These are phyloP conservation scores for Lophiotrema nucula DNA, from an alignment of 495 filamentous ascomycete species.

Conservation along the genomic window DNA sequence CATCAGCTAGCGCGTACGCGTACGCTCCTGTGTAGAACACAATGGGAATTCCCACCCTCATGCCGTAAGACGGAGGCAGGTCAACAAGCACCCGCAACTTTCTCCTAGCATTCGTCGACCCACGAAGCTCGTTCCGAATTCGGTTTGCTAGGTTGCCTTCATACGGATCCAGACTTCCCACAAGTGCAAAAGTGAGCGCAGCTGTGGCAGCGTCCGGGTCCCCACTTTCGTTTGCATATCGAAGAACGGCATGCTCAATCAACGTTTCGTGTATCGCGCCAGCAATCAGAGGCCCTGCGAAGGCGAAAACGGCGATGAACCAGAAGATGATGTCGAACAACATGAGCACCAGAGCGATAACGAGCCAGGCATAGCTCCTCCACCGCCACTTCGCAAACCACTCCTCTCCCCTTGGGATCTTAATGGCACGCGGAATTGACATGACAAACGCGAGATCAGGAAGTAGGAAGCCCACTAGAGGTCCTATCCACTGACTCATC, in stretches of 20 bases:
- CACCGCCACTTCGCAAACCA: not conserved
- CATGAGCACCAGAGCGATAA: not conserved
- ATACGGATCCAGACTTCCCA: not conserved
- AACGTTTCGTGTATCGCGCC: slow-evolving; percentile 3
- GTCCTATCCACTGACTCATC: slow-evolving; percentile 5
- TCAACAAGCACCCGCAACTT: not conserved
- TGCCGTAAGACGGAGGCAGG: slow-evolving; percentile 4
- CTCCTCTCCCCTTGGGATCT: not conserved
- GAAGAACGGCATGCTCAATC: slow-evolving; percentile 4
- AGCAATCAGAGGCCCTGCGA: slow-evolving; percentile 7
- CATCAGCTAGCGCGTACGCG: slow-evolving; percentile 1
- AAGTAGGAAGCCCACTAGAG: slow-evolving; percentile 8
- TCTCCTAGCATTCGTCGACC: not conserved
- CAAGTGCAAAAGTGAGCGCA: not conserved
- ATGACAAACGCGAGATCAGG: slow-evolving; percentile 9
- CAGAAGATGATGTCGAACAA: slow-evolving; percentile 8
- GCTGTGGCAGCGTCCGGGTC: not conserved
- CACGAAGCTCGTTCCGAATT: not conserved
- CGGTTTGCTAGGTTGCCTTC: not conserved
- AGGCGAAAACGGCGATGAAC: slow-evolving; percentile 11
- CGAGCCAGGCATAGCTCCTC: not conserved
- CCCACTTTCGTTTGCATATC: not conserved
- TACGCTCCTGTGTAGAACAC: slow-evolving; percentile 7
- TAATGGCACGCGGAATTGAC: not conserved
- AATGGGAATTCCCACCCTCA: slow-evolving; percentile 4